Evolutionary conservation across 768 basidiomycete species (phyloP).

Genomic region (Fomitopsis serialis): DNA sequence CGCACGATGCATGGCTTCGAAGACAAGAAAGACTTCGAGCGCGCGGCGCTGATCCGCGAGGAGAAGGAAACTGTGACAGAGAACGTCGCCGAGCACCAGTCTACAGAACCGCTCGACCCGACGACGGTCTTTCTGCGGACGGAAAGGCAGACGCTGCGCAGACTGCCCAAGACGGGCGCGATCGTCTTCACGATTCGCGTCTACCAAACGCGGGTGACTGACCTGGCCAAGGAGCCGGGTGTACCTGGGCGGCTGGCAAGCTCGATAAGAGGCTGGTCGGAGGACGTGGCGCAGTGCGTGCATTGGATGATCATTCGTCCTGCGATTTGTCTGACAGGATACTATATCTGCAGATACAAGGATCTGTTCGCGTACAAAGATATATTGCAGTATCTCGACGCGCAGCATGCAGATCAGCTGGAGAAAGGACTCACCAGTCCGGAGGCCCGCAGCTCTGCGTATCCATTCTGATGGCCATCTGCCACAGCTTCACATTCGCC

Average conservation of each 20-base stretch:
- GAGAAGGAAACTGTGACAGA: background rate
- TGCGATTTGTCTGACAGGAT: background rate
- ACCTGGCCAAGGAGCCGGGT: conserved; percentile 48
- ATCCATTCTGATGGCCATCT: conserved; percentile 3
- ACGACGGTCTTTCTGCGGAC: conserved; percentile 46
- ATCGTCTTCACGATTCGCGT: conserved; percentile 68
- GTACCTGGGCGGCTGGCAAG: conserved; percentile 58
- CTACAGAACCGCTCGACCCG: conserved; percentile 12
- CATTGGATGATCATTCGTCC: no score
- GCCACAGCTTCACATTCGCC: no score
- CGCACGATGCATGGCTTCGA: conserved; percentile 50
- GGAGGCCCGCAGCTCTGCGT: conserved; percentile 1
- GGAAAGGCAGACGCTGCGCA: conserved; percentile 63
- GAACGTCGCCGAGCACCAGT: background rate
- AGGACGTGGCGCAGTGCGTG: conserved; percentile 53
- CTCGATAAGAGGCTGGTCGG: conserved; percentile 61
- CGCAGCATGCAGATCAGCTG: conserved; percentile 28
- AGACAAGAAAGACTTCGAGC: conserved; percentile 26
- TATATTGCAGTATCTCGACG: conserved; percentile 32
- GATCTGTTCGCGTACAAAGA: conserved; percentile 27
- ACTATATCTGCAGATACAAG: conserved; percentile 25
- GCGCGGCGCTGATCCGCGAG: conserved; percentile 10
- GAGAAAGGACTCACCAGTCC: conserved; percentile 13
- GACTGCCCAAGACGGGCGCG: conserved; percentile 58
- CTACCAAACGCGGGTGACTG: conserved; percentile 52